Evolutionary conservation across 805 yeast species (phyloP).

Genomic region (Ogataea minuta): DNA sequence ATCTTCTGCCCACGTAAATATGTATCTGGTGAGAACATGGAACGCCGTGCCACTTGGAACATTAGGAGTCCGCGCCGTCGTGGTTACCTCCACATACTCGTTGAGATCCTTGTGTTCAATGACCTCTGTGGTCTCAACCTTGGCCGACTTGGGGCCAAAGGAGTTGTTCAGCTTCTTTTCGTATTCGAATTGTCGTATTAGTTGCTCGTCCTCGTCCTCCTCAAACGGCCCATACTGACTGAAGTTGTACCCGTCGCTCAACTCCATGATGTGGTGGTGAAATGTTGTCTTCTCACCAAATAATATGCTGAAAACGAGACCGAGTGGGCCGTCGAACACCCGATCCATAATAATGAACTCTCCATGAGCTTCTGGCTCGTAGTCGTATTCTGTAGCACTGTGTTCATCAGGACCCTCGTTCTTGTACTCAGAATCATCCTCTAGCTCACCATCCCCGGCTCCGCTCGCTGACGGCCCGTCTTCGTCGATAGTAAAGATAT

Average conservation of each 20-base stretch:
- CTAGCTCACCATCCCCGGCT: constrained; percentile 27
- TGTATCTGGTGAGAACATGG: constrained; percentile 67
- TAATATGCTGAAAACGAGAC: constrained; percentile 64
- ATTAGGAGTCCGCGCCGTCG: constrained; percentile 78
- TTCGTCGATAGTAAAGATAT: constrained; percentile 33
- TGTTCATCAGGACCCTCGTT: constrained; percentile 65
- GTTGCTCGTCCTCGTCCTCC: constrained; percentile 38
- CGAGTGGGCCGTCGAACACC: constrained; percentile 68
- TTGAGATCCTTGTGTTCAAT: constrained; percentile 54
- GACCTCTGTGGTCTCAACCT: constrained; percentile 55
- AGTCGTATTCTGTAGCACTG: constrained; percentile 50
- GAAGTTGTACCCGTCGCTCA: constrained; percentile 48
- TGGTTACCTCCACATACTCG: constrained; percentile 56
- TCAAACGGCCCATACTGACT: constrained; percentile 37
- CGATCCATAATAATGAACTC: constrained; percentile 53
- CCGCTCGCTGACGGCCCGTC: constrained; percentile 24
- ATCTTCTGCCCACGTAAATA: constrained; percentile 69
- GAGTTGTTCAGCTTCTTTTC: constrained; percentile 74
- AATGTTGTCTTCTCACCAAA: constrained; percentile 59
- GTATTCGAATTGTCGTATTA: constrained; percentile 59
- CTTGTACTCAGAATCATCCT: constrained; percentile 24
- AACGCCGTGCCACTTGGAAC: constrained; percentile 92
- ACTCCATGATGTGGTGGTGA: constrained; percentile 38
- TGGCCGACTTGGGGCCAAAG: constrained; percentile 92
- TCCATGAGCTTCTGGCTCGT: constrained; percentile 42